Evolutionary conservation across 352 stramenopile genomes (phyloP), one percentile per base, ranked within the genome.

Genomic region (Lagenidium giganteum): DNA sequence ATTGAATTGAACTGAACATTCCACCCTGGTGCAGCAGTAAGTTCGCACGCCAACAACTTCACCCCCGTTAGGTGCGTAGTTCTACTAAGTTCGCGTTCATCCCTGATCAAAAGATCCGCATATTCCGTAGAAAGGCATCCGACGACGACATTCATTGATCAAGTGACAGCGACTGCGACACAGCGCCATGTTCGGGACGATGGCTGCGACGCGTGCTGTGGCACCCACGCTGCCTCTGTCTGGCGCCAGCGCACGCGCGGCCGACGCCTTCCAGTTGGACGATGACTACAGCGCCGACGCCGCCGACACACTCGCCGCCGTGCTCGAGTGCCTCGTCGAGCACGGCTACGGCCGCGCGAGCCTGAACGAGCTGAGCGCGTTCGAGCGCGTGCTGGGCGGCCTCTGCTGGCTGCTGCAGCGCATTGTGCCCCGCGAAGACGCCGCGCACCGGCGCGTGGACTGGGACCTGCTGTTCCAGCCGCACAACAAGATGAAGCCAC

Each of bases 381-480:
- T 86, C 42, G 77, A 87, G 28, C 70, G 77, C 46, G 54, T 87
- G 0, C 36, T 90, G 13, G 61, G 71, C 16, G 78, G 72, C 13
- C 30, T 83, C 20, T 41, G 51, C 32, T 90, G 78, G 74, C 50
- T 84, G 29, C 56, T 90, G 23, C 71, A 89, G 51, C 70, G 58
- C 8, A 37, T 83, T 6, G 69, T 86, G 23, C 37, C 42, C 22
- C 68, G 77, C 24, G 71, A 87, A 51, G 52, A 77, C 25, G 64
- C 58, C 0, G 32, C 29, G 2, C 36, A 22, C 1, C 67, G 67
- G 4, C 64, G 77, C 42, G 68, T 89, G 22, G 67, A 84, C 42
- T 89, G 73, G 71, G 58, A 85, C 22, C 54, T 81, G 8, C 49
- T 89, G 5, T 84, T 75, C 43, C 73, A 83, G 49, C 36, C 55